Evolutionary conservation across 345 rosid species (phyloP).

Genomic region (Moricandia moricandioides): DNA sequence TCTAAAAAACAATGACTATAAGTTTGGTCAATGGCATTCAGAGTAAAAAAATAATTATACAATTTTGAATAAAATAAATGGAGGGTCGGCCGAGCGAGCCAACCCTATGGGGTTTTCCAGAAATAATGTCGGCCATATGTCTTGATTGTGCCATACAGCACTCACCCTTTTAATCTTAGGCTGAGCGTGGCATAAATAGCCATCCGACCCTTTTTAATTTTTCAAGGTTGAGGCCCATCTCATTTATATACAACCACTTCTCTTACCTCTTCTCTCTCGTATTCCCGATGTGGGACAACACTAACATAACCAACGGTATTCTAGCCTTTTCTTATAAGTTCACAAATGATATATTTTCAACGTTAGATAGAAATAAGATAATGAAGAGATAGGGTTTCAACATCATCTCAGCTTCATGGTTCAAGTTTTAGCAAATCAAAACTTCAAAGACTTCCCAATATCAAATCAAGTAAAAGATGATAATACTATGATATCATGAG

Average conservation of each 20-base stretch:
- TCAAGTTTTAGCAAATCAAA: neutral
- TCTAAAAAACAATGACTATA: no score
- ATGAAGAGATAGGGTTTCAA: no score
- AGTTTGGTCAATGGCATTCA: no score
- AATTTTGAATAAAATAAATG: no score
- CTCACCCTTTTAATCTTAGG: slow-evolving; percentile 39
- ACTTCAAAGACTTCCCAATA: neutral
- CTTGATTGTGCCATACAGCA: slow-evolving; percentile 90
- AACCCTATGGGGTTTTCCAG: slow-evolving; percentile 49
- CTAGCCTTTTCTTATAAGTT: neutral
- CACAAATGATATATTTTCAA: no score
- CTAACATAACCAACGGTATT: neutral
- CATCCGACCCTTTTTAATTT: slow-evolving; percentile 78
- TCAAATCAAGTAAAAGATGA: neutral
- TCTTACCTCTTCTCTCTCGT: neutral
- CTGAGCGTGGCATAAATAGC: slow-evolving; percentile 74
- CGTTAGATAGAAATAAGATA: no score
- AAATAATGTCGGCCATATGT: slow-evolving; percentile 92
- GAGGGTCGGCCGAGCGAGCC: slow-evolving; percentile 88
- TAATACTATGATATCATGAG: neutral
- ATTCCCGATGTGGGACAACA: slow-evolving; percentile 34
- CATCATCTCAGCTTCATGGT: no score
- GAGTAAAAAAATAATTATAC: no score
- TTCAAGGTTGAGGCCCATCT: fast-evolving
- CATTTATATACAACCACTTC: neutral